Base-by-base conservation (phyloP, 805 yeast species). In the Barnettozyma californica region DNA sequence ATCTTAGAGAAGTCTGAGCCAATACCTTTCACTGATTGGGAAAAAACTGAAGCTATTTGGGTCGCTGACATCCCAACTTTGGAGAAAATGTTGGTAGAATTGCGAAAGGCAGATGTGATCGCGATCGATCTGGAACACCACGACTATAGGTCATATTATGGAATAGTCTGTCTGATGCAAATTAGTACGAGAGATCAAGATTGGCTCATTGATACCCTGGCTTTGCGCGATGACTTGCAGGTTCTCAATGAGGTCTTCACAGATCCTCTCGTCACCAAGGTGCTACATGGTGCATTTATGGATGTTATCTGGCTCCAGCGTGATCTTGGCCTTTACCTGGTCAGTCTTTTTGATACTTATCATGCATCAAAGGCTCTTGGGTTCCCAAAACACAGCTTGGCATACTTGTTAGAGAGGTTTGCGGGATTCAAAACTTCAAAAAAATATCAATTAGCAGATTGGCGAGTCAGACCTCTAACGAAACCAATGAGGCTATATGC, bases 121-220 rank as follows among this genome's bases (percentile, higher is more conserved):
- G 99, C 98, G 2, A 84, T 94, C 14, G 99, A 94, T 73, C 76
- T 94, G 52, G 99, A 94, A 62, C 99, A 94, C 66, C 99, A 94
- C 62, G 97, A 91, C 61, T 85, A 78, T 63, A 76, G 97, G 64
- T 75, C 97, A 0, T 94, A 88, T 58, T 83, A 85, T 59, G 99
- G 99, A 38, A 69, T 94, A 38, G 94, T 90, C 1, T 90, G 91
- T 64, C 69, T 94, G 41, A 89, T 94, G 96, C 99, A 94, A 68
- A 84, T 94, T 16, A 85, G 95, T 46, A 81, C 84, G 19, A 68
- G 92, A 48, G 78, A 80, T n/a, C 74, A 77, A 49, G 99, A 94
- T 68, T 94, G 85, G 80, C 69, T 94, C 9, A 73, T 94, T 5
- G 99, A 94, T 63, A 88, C 98, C 0, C 68, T 94, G 29, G 79